Conservation (phyloP, 768 basidiomycete species). For the Boletus subparvulus region DNA sequence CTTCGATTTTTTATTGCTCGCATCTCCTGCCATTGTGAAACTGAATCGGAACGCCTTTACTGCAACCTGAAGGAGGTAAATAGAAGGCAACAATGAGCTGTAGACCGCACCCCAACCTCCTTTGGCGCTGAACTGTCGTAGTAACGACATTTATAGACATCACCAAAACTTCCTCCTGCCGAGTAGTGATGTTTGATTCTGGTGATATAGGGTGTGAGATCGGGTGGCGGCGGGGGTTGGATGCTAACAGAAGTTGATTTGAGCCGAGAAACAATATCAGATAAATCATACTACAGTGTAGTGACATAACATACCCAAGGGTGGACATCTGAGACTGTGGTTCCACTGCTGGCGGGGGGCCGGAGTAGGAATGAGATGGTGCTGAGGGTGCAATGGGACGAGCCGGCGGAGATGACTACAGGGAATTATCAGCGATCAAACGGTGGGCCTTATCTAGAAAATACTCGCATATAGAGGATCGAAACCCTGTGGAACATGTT, state of each 20-base stretch:
- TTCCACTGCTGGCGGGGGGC: background rate
- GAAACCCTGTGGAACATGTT: too few species aligned
- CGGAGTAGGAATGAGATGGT: background rate
- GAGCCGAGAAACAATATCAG: too few species aligned
- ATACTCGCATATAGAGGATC: too few species aligned
- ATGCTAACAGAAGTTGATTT: too few species aligned
- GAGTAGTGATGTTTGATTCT: background rate
- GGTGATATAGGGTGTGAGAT: background rate
- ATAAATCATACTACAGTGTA: too few species aligned
- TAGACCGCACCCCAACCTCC: background rate
- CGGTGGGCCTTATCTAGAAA: too few species aligned
- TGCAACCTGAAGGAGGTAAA: constrained; percentile 16
- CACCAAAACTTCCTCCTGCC: background rate
- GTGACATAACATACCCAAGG: too few species aligned
- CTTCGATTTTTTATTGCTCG: background rate
- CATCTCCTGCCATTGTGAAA: background rate
- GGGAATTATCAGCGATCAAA: too few species aligned
- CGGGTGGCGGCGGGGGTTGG: background rate
- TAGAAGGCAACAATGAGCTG: background rate
- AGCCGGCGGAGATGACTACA: background rate
- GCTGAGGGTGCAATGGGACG: background rate
- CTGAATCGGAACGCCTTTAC: constrained; percentile 22
- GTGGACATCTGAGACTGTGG: background rate
- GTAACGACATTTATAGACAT: constrained; percentile 1
- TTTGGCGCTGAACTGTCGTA: background rate